Conservation (phyloP, 495 filamentous ascomycete species). For the Hypoxylon fragiforme region DNA sequence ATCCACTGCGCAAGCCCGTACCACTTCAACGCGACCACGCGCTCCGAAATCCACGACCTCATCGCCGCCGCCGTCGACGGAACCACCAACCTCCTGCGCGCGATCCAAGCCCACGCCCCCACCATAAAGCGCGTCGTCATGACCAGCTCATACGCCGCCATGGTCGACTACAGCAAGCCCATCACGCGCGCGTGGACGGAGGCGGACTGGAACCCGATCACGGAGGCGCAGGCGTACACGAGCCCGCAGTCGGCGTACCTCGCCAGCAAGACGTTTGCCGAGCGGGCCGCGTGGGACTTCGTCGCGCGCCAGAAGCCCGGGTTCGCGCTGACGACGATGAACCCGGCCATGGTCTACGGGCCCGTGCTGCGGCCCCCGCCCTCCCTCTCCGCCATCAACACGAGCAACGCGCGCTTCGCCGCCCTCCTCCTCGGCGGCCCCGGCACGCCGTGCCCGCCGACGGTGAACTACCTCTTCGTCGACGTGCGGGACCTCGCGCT, state of each 20-base stretch:
- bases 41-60: not conserved
- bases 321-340: slow-evolving; percentile 69
- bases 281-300: slow-evolving; percentile 62
- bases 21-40: slow-evolving; percentile 61
- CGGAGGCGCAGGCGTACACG: slow-evolving; percentile 63
- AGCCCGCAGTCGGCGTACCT: slow-evolving; percentile 59
- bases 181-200: slow-evolving; percentile 67
- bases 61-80: slow-evolving; percentile 69
- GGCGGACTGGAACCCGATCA: slow-evolving; percentile 82
- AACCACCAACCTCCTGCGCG: slow-evolving; percentile 76
- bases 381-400: slow-evolving; percentile 57
- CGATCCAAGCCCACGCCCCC: slow-evolving; percentile 74
- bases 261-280: slow-evolving; percentile 70
- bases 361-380: slow-evolving; percentile 50
- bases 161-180: slow-evolving; percentile 39
- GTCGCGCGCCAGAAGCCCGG: slow-evolving; percentile 52
- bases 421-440: slow-evolving; percentile 52
- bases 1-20: slow-evolving; percentile 46
- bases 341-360: slow-evolving; percentile 65
- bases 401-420: slow-evolving; percentile 53
- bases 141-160: slow-evolving; percentile 83
- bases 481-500: slow-evolving; percentile 64
- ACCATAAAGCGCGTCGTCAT: slow-evolving; percentile 80
- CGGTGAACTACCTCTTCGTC: slow-evolving; percentile 43
- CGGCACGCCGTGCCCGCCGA: slow-evolving; percentile 32